Percentiles rank a stretch among this genome's conserved stretches.
phyloP scores from a whole-genome alignment of 768 basidiomycete genomes.

The Leccinum variicolor region DNA sequence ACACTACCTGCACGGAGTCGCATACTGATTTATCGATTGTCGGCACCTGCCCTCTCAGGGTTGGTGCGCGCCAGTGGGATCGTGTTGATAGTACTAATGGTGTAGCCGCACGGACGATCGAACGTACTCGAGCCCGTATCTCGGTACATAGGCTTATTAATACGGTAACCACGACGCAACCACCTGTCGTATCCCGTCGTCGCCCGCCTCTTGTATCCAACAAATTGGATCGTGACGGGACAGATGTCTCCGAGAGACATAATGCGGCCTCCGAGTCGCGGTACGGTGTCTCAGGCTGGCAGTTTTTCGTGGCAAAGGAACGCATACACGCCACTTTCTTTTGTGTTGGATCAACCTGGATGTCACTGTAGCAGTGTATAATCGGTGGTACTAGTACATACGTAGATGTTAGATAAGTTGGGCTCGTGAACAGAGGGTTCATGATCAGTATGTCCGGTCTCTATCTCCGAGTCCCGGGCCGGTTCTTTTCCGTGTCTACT shows the following conservation, averaged over 20 bases:
- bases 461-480: neutral
- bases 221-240: neutral
- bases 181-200: too few relatives aligned
- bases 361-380: too few relatives aligned
- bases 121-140: too few relatives aligned
- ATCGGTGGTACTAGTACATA: too few relatives aligned
- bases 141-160: too few relatives aligned
- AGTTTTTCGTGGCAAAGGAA: neutral
- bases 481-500: neutral
- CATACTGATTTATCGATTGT: neutral
- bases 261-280: too few relatives aligned
- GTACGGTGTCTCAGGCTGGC: neutral
- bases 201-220: too few relatives aligned
- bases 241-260: neutral
- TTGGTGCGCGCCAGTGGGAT: neutral
- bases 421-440: neutral
- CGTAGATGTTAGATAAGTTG: too few relatives aligned
- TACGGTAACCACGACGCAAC: too few relatives aligned
- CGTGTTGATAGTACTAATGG: too few relatives aligned
- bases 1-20: neutral
- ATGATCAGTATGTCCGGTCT: neutral
- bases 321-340: neutral
- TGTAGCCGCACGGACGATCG: too few relatives aligned
- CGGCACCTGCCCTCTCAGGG: neutral
- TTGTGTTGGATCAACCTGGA: too few relatives aligned